phyloP scores from a whole-genome alignment of 1,284 basidiomycete genomes.

The Microbotryum scabiosae region DNA sequence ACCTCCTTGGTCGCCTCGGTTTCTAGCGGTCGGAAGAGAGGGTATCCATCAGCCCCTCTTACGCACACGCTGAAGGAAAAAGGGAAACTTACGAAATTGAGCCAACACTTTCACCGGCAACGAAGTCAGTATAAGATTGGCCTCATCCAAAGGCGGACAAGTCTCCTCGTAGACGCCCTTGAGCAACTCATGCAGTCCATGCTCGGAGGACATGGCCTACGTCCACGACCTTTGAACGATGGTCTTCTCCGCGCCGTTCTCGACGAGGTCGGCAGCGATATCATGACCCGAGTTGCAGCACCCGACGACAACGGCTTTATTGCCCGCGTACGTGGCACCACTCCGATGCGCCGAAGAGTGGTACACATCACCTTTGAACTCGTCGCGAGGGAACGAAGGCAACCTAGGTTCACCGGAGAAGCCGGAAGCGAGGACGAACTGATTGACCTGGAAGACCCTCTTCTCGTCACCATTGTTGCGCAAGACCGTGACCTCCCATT shows the following conservation, averaged over 20 bases:
- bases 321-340: conserved; percentile 32
- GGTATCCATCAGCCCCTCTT: conserved; percentile 36
- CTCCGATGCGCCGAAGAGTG: conserved; percentile 36
- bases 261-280: conserved; percentile 35
- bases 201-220: conserved; percentile 40
- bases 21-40: conserved; percentile 33
- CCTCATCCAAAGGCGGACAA: conserved; percentile 42
- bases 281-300: conserved; percentile 37
- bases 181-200: conserved; percentile 26
- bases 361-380: conserved; percentile 36
- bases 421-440: conserved; percentile 44
- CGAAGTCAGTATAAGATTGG: conserved; percentile 46
- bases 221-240: conserved; percentile 41
- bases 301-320: conserved; percentile 38
- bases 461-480: conserved; percentile 33
- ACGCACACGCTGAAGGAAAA: conserved; percentile 34
- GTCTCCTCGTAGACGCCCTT: conserved; percentile 42
- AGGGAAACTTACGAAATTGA: conserved; percentile 30
- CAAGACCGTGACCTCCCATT: conserved; percentile 42
- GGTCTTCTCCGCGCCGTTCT: conserved; percentile 36
- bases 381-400: conserved; percentile 36
- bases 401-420: conserved; percentile 41
- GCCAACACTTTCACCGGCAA: conserved; percentile 43
- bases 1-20: conserved; percentile 36
- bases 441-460: conserved; percentile 39